Percentiles rank a stretch among this genome's conserved stretches.
phyloP scores from a whole-genome alignment of 495 filamentous ascomycete genomes.

The Astrothelium macrocarpum region DNA sequence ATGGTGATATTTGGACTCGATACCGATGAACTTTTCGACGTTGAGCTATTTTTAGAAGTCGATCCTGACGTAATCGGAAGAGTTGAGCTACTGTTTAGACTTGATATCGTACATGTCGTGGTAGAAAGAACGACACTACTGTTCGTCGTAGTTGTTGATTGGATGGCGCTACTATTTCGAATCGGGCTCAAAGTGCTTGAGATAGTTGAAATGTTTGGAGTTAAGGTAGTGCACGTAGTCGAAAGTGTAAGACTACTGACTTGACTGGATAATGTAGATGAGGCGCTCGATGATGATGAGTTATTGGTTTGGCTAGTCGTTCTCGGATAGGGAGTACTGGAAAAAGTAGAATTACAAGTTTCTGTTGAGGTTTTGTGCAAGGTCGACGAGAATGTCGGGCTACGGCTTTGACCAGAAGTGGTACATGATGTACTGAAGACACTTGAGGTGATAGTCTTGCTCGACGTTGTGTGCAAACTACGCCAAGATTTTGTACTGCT shows the following conservation, averaged over 20 bases:
- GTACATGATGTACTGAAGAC: too few species aligned
- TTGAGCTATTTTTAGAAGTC: not conserved
- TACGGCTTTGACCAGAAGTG: not conserved
- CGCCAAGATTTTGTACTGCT: not conserved
- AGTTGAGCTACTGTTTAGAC: not conserved
- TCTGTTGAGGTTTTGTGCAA: too few species aligned
- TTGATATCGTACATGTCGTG: not conserved
- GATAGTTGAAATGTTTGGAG: too few species aligned
- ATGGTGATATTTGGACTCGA: not conserved
- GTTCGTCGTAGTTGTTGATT: too few species aligned
- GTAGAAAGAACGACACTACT: too few species aligned
- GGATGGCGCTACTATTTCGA: too few species aligned
- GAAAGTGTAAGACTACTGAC: not conserved
- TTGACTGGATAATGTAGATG: not conserved
- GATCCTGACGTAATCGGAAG: not conserved
- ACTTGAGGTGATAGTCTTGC: too few species aligned
- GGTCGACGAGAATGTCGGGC: not conserved
- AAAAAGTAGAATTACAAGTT: too few species aligned
- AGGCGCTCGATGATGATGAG: not conserved
- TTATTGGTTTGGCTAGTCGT: not conserved
- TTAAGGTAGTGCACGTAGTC: not conserved
- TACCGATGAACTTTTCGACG: not conserved
- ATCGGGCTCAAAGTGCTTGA: too few species aligned
- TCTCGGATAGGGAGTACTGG: not conserved
- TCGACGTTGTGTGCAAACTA: not conserved